Conservation (phyloP, 2,329 filamentous ascomycete genomes). For the Beauveria asiatica region DNA sequence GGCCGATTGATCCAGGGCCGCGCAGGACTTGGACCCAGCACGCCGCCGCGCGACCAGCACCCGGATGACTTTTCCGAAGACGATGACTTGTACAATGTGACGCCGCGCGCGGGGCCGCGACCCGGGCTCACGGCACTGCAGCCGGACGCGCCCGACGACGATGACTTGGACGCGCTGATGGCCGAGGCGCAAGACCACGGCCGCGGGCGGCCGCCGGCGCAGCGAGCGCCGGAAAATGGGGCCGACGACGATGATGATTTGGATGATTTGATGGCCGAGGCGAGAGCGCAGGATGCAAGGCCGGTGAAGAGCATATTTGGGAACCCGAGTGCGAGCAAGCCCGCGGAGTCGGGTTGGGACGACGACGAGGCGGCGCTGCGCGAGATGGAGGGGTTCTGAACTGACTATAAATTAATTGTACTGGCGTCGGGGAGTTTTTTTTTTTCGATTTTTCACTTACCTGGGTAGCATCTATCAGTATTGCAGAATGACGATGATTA, state of each 20-base stretch:
- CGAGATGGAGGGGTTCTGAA: slow-evolving; percentile 47
- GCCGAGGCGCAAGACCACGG: slow-evolving; percentile 33
- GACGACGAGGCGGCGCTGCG: slow-evolving; percentile 63
- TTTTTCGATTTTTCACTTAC: too few relatives aligned
- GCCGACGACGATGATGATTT: slow-evolving; percentile 37
- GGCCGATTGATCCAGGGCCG: slow-evolving; percentile 5
- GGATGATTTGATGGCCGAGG: slow-evolving; percentile 45
- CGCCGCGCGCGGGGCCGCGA: slow-evolving; percentile 28
- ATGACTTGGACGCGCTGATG: slow-evolving; percentile 47
- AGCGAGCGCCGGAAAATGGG: slow-evolving; percentile 10
- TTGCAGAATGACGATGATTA: not conserved
- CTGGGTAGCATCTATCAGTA: not conserved
- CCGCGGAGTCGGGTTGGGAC: slow-evolving; percentile 35
- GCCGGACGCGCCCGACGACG: slow-evolving; percentile 30
- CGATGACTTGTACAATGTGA: slow-evolving; percentile 48
- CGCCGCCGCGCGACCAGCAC: slow-evolving; percentile 20
- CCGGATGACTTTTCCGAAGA: slow-evolving; percentile 31
- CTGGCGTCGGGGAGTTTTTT: slow-evolving; percentile 1
- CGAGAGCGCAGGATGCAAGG: slow-evolving; percentile 22
- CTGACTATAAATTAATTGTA: not conserved
- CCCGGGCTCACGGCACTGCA: slow-evolving; percentile 15
- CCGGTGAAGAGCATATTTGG: slow-evolving; percentile 4
- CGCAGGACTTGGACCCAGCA: slow-evolving; percentile 15
- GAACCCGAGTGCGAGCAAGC: slow-evolving; percentile 1
- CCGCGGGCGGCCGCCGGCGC: slow-evolving; percentile 9